Evolutionary conservation across 169 alveolate genomes (phyloP).

Genomic region (Nephromyces sp.): DNA sequence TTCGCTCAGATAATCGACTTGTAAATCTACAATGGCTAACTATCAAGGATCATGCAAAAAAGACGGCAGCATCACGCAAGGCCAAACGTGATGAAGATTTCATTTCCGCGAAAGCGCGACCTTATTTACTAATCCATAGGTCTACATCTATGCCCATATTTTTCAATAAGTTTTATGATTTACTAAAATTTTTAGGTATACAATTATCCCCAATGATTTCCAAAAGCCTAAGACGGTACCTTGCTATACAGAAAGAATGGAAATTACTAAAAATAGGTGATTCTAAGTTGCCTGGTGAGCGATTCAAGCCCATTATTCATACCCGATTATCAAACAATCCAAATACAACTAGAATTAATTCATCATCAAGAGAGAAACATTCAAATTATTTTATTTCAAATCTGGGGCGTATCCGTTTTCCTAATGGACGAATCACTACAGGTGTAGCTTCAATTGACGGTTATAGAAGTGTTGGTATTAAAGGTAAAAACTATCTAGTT

Average conservation of each 20-base stretch:
- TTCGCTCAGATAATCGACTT: background rate
- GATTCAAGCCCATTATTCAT: background rate
- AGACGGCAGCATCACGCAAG: background rate
- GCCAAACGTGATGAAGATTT: background rate
- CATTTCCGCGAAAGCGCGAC: background rate
- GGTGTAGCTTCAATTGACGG: background rate
- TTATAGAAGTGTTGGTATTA: background rate
- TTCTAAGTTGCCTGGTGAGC: background rate
- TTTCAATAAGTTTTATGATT: background rate
- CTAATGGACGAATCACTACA: background rate
- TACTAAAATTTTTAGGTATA: background rate
- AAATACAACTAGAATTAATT: background rate
- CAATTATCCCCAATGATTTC: no score
- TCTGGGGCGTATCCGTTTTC: background rate
- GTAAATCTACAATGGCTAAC: constrained; percentile 7
- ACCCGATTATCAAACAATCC: background rate
- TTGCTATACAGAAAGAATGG: background rate
- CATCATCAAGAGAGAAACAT: background rate
- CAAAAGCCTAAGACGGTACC: background rate
- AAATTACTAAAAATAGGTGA: background rate
- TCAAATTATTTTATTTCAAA: background rate
- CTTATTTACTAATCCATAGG: background rate
- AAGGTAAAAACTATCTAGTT: background rate
- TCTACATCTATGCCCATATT: background rate
- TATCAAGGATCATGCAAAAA: background rate